Base-by-base conservation (phyloP, 805 yeast species). In the Ogataea thermomethanolica region DNA sequence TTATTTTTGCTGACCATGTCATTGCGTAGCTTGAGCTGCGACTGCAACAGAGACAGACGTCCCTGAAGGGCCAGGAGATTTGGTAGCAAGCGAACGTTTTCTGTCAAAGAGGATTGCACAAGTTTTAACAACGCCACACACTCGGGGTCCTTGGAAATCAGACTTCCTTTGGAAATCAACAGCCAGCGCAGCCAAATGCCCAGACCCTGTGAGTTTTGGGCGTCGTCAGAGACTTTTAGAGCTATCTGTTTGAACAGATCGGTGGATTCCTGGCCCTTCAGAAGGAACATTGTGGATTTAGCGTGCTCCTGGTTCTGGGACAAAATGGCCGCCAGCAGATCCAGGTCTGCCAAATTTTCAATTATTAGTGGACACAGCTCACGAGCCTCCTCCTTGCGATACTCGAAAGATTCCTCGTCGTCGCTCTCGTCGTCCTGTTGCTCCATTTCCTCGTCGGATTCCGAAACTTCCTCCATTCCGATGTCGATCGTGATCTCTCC, bases 11-110 rank as follows among this genome's bases (percentile, higher is more conserved):
- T 56, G 34, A 66, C 58, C 53, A 74, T 64, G 31, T 74, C 80
- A 27, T 64, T 61, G 55, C 97, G 79, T 49, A 91, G 65, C 42
- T 76, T 73, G 8, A 87, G 71, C 64, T 91, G 98, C 3, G 88
- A 75, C 48, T 75, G 75, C 30, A 91, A 70, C 59, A 91, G 71
- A 54, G 82, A 84, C 33, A 91, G 67, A 48, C 93, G 77, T 33
- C 99, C 99, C 60, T 90, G 95, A 23, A 91, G 71, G 1, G 93
- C 79, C 20, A 90, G 65, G 37, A 91, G 68, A 28, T 77, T 73
- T 7, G 90, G 84, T 47, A 91, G 64, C 17, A 72, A 70, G 45
- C 73, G 73, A 60, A 75, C 69, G 24, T 76, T 81, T 41, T 75
- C 67, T 13, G 69, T 64, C 22, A 90, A 65, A 0, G 83, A 70